Percentiles rank a stretch among this genome's conserved stretches.
These are phyloP conservation scores for Alternaria solani DNA, from an alignment of 2,329 filamentous ascomycete genomes.

Conservation along the genomic window DNA sequence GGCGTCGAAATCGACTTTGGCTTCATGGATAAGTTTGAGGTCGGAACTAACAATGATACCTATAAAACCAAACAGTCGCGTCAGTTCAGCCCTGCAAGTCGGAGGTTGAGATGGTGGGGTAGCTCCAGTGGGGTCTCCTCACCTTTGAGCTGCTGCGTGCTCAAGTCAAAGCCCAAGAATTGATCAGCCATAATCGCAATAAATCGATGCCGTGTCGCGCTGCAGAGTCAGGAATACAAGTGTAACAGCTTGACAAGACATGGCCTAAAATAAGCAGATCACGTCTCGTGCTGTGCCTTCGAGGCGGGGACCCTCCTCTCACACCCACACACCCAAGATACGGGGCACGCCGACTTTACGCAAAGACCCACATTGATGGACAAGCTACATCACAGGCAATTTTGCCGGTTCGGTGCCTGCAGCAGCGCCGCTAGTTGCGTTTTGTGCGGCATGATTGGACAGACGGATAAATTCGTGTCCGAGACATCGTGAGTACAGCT, in stretches of 20 bases:
- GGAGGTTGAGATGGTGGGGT: constrained; percentile 35
- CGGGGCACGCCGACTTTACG: constrained; percentile 19
- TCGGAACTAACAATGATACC: constrained; percentile 84
- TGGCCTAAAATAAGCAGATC: constrained; percentile 20
- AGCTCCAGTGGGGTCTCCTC: constrained; percentile 40
- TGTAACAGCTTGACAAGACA: constrained; percentile 15
- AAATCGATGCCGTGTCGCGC: constrained; percentile 1
- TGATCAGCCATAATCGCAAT: constrained; percentile 56
- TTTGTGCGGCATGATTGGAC: constrained; percentile 25
- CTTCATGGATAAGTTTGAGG: constrained; percentile 80
- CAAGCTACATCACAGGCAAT: constrained; percentile 29
- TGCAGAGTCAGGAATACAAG: neutral
- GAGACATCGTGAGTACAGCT: constrained; percentile 6
- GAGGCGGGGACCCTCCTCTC: constrained; percentile 19
- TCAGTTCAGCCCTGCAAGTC: constrained; percentile 20
- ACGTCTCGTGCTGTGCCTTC: constrained; percentile 25
- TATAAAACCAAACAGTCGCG: constrained; percentile 49
- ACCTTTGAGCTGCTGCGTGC: constrained; percentile 96
- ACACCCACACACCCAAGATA: constrained; percentile 22
- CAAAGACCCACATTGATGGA: constrained; percentile 27
- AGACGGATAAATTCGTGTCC: constrained; percentile 32
- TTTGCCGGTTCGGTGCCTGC: constrained; percentile 45
- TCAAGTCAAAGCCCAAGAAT: constrained; percentile 94
- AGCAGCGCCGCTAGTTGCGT: constrained; percentile 12
- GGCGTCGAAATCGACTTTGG: constrained; percentile 93